Base-by-base conservation (phyloP, 768 basidiomycete genomes). In the Pleurotus salmoneostramineus region DNA sequence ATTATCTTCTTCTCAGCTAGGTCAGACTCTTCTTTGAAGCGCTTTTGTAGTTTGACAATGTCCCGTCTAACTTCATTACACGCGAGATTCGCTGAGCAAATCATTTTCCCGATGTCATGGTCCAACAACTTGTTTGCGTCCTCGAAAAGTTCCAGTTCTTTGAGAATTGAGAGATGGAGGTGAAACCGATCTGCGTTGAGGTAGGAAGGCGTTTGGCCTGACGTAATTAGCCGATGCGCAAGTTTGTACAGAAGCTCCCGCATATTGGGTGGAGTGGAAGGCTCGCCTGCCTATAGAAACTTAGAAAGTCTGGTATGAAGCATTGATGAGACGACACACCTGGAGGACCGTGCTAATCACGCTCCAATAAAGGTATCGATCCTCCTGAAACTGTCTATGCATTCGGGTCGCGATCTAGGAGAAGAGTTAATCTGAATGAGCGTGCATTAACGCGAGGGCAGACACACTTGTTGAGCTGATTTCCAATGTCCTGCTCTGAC, bases 401-500 rank as follows among this genome's bases (percentile, higher is more conserved):
- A 94, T 84, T 66, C 84, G 87, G 4, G 87, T 87, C 17, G 91
- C 85, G 57, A 92, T 78, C 91, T 93, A 27, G 21, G 50, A 56
- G 44, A 57, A 56, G 32, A 57, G n/a, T n/a, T n/a, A n/a, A n/a
- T n/a, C n/a, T n/a, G 51, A n/a, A 37, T 57, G 51, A 64, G 12
- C 42, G 36, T 43, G 43, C 14, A 6, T 17, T 46, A 36, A 12
- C 33, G 33, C 5, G 33, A 35, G 17, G n/a, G 32, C 7, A 5
- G 33, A 35, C 50, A 47, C 56, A 89, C 91, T 77, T 88, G 87
- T 68, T 94, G 93, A 21, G 89, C 91, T 46, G 85, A 81, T 69
- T 93, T 94, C 93, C 93, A 94, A 62, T 89, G 85, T 12, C 80
- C 81, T 34, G 87, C 83, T 59, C 90, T 83, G 35, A 88, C 83